Base-by-base conservation (phyloP, 2,329 filamentous ascomycete genomes). In the Clonostachys rosea region DNA sequence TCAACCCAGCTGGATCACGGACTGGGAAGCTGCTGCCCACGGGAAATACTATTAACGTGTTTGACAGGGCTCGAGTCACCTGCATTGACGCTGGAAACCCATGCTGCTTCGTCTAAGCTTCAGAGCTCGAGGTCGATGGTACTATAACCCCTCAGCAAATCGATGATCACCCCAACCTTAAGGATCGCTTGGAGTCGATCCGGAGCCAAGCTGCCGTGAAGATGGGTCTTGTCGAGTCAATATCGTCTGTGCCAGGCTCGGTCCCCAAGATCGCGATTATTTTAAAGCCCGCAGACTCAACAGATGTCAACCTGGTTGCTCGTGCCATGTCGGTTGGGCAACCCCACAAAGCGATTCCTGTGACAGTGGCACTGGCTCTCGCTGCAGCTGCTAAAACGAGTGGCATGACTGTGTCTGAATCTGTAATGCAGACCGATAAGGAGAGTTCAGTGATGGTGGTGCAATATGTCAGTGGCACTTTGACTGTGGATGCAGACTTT, bases 41-140 rank as follows among this genome's bases (percentile, higher is more conserved):
- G 0, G 80, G 80, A 0, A 76, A 73, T 39, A 56, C 65, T 0
- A 57, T 74, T 1, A 81, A 87, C 55, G 58, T 77, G 77, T 50
- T 86, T 45, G 0, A 65, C 87, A n/a, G 66, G 71, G 0, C 42
- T 66, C 54, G 59, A 5, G 78, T 73, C 0, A 84, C 79, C 1
- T 78, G 83, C 30, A 70, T 86, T 2, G 84, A 87, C 51, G 79
- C 79, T 1, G 76, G 76, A 1, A 86, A 86, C 53, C 84, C 84
- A 0, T 78, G 77, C 43, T 71, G 84, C 14, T 87, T 87, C 56
- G 65, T 87, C 1, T 66, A 66, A 10, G 79, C 82, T 0, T 56
- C 65, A 3, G 75, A 81, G 16, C 34, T 63, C 1, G 73, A 65
- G 5, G 63, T 81, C 3, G 61, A 72, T 16, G 71, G 73, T 5